phyloP scores from a whole-genome alignment of 2,329 filamentous ascomycete species.

The Aspergillus pseudotamarii region DNA sequence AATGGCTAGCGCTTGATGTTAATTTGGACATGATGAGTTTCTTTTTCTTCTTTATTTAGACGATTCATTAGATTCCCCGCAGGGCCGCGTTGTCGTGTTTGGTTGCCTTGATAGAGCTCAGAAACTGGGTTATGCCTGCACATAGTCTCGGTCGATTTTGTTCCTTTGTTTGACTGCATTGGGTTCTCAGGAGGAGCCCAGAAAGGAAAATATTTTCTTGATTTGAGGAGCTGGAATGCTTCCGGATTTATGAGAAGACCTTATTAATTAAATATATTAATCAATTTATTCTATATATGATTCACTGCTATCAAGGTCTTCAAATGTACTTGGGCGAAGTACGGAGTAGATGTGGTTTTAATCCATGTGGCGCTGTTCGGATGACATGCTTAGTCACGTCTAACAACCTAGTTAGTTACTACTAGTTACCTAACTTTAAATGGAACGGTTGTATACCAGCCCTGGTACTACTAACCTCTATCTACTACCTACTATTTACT shows the following conservation, averaged over 20 bases:
- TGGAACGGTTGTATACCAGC: neutral
- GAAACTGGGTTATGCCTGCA: constrained; percentile 9
- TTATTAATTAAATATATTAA: constrained; percentile 17
- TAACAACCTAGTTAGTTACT: neutral
- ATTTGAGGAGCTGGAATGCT: constrained; percentile 14
- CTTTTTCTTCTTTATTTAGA: constrained; percentile 34
- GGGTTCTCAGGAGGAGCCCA: constrained; percentile 5
- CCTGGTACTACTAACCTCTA: too few species aligned
- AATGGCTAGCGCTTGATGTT: constrained; percentile 19
- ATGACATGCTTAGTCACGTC: neutral
- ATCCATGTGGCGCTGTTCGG: neutral
- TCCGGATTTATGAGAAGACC: constrained; percentile 14
- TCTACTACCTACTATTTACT: neutral
- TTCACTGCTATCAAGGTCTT: neutral
- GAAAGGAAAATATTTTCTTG: constrained; percentile 1
- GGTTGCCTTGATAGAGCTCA: constrained; percentile 28
- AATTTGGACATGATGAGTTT: constrained; percentile 13
- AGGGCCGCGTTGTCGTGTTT: constrained; percentile 29
- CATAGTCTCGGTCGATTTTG: constrained; percentile 6
- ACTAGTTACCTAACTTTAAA: neutral
- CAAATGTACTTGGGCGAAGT: neutral
- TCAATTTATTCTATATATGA: neutral
- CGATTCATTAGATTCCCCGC: constrained; percentile 39
- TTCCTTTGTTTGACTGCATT: constrained; percentile 5
- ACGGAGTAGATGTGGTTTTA: neutral